Evolutionary conservation across 2,329 filamentous ascomycete genomes (phyloP).

Genomic region (Alternaria ethzedia): DNA sequence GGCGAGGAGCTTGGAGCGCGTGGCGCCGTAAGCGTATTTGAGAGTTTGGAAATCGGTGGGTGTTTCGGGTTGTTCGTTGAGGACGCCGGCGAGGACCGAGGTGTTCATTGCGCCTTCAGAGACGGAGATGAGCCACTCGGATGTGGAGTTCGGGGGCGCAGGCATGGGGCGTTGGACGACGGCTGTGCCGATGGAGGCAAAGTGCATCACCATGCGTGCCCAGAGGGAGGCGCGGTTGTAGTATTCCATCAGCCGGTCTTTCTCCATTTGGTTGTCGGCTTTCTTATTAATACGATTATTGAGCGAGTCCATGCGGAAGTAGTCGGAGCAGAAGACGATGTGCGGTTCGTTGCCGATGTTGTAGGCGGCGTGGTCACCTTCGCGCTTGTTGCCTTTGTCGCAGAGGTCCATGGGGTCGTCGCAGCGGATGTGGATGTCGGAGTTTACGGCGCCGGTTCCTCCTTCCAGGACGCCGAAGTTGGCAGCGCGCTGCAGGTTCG

Average conservation of each 20-base stretch:
- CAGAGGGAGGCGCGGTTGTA: constrained; percentile 45
- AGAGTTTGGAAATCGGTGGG: constrained; percentile 30
- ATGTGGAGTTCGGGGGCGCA: constrained; percentile 22
- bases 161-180: constrained; percentile 29
- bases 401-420: constrained; percentile 42
- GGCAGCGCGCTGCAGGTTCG: constrained; percentile 36
- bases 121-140: constrained; percentile 26
- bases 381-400: constrained; percentile 31
- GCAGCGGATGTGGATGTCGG: constrained; percentile 43
- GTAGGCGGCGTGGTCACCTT: constrained; percentile 41
- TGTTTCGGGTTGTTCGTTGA: constrained; percentile 32
- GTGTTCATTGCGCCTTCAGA: constrained; percentile 40
- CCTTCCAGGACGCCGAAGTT: constrained; percentile 37
- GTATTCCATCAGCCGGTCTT: constrained; percentile 35
- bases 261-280: constrained; percentile 29
- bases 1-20: constrained; percentile 40
- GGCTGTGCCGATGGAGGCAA: constrained; percentile 36
- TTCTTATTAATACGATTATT: constrained; percentile 32
- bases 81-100: constrained; percentile 40
- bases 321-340: constrained; percentile 41
- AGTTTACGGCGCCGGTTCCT: constrained; percentile 26
- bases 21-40: constrained; percentile 44
- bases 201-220: constrained; percentile 46
- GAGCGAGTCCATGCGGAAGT: constrained; percentile 36
- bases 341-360: constrained; percentile 47